Evolutionary conservation across 331 rosid genomes (phyloP).

Genomic region (Stylosanthes scabra): DNA sequence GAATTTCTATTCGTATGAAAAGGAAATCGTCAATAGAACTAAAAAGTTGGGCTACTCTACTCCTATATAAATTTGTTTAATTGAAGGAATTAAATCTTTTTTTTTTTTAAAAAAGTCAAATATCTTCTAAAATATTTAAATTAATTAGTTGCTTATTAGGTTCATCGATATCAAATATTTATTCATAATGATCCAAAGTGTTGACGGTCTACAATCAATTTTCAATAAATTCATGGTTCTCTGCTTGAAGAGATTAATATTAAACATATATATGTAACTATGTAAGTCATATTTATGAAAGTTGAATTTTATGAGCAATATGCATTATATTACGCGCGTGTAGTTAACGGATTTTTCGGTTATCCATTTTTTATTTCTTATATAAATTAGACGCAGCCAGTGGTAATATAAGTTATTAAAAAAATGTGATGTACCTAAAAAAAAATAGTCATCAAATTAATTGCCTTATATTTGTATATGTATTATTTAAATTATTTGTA

Average conservation of each 20-base stretch:
- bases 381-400: too few relatives aligned
- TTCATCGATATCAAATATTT: background rate
- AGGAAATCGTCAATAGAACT: background rate
- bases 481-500: too few relatives aligned
- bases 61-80: too few relatives aligned
- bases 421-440: too few relatives aligned
- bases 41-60: background rate
- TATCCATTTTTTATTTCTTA: background rate
- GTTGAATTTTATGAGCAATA: background rate
- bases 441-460: too few relatives aligned
- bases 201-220: background rate
- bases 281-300: background rate
- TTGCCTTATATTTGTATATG: too few relatives aligned
- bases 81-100: background rate
- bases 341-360: background rate
- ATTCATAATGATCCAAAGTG: background rate
- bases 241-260: background rate
- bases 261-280: background rate
- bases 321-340: background rate
- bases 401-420: too few relatives aligned
- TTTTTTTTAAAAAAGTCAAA: background rate
- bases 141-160: background rate
- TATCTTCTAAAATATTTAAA: background rate
- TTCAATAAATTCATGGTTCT: background rate
- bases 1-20: background rate